Percentiles rank a stretch among this genome's conserved stretches.
Conservation (phyloP, 345 rosid species). For the Psidium friedrichsthalianum region DNA sequence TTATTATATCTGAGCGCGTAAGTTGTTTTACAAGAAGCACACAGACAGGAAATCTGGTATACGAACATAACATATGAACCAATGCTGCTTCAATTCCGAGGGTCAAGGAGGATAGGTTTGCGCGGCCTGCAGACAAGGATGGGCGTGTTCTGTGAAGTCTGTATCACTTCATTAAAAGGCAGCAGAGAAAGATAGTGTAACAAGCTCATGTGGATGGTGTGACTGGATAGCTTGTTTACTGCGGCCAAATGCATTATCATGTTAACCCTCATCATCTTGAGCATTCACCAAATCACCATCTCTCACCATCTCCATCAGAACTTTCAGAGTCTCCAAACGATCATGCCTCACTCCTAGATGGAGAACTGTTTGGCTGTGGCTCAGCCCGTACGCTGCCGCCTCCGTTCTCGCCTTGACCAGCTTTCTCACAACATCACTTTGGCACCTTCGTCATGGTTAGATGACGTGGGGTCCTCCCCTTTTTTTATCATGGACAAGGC, state of each 20-base stretch:
- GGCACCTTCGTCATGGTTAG: background rate
- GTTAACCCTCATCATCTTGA: background rate
- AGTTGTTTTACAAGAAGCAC: background rate
- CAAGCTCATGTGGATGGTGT: background rate
- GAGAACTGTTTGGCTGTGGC: background rate
- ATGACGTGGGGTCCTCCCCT: background rate
- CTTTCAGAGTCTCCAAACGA: background rate
- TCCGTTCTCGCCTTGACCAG: background rate
- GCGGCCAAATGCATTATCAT: background rate
- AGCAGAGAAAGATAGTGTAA: background rate
- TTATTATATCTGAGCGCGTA: background rate
- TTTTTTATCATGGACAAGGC: background rate
- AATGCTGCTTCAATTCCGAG: background rate
- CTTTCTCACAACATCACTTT: background rate
- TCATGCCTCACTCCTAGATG: background rate
- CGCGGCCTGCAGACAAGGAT: background rate
- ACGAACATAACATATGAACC: background rate
- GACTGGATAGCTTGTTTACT: background rate
- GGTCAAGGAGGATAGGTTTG: background rate
- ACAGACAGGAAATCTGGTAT: background rate
- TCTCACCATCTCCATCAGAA: background rate
- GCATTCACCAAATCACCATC: background rate
- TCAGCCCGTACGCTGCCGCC: accelerated
- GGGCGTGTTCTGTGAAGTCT: background rate
- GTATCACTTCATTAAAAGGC: background rate